Evolutionary conservation across 352 stramenopile species (phyloP).

Genomic region (Pythium biforme): DNA sequence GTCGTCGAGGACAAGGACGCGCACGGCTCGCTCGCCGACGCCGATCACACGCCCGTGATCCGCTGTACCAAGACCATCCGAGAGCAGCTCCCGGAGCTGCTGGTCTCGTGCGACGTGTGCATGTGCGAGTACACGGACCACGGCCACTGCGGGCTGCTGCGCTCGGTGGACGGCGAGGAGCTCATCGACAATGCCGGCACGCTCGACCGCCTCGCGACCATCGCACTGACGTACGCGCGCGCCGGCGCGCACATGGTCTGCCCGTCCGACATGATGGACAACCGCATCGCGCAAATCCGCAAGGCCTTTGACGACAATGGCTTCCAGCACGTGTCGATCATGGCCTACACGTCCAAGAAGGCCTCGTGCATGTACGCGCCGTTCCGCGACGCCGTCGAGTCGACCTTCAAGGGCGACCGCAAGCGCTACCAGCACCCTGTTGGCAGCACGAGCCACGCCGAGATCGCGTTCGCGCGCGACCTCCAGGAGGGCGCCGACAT

Average conservation of each 20-base stretch:
- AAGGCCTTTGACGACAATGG: conserved; percentile 93
- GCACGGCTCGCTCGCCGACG: conserved; percentile 69
- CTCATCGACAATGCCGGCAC: conserved; percentile 97
- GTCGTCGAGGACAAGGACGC: conserved; percentile 86
- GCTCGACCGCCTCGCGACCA: conserved; percentile 94
- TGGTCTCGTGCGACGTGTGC: conserved; percentile 87
- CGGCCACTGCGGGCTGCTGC: conserved; percentile 82
- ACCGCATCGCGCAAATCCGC: conserved; percentile 95
- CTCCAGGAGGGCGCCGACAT: conserved; percentile 95
- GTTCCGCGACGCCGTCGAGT: conserved; percentile 98
- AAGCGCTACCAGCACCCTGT: conserved; percentile 98
- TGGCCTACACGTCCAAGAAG: conserved; percentile 99
- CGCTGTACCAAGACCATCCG: conserved; percentile 63
- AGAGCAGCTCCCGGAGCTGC: conserved; percentile 62
- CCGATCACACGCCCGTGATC: conserved; percentile 78
- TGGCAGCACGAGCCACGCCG: conserved; percentile 78
- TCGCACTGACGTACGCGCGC: conserved; percentile 94
- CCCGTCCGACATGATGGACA: conserved; percentile 97
- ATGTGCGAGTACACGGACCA: conserved; percentile 92
- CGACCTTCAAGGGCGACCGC: conserved; percentile 90
- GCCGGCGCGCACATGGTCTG: conserved; percentile 97
- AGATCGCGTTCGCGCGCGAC: conserved; percentile 77
- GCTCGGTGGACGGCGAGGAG: conserved; percentile 91
- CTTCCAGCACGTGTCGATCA: conserved; percentile 98
- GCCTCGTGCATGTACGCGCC: conserved; percentile 95